Evolutionary conservation across 1,284 basidiomycete species (phyloP).

Genomic region (Lentinus polychrous): DNA sequence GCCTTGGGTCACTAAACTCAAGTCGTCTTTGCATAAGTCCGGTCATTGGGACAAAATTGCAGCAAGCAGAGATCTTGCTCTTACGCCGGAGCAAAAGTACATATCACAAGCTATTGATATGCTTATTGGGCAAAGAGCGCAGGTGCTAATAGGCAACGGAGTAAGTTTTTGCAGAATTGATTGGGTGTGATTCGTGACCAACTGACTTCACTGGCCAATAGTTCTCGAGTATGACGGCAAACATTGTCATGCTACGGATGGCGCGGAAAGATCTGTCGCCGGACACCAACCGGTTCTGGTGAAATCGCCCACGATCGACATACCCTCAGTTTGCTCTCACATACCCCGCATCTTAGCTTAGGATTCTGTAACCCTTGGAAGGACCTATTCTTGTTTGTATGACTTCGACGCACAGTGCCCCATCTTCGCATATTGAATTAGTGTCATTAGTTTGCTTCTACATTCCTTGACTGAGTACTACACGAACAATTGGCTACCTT

Average conservation of each 20-base stretch:
- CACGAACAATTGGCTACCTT: too few species aligned
- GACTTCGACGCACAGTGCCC: too few species aligned
- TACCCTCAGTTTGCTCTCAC: too few species aligned
- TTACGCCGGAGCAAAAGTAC: slow-evolving; percentile 32
- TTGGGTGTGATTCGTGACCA: slow-evolving; percentile 16
- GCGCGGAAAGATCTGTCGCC: slow-evolving; percentile 26
- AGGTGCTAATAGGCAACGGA: slow-evolving; percentile 41
- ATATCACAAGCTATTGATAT: slow-evolving; percentile 36
- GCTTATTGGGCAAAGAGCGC: slow-evolving; percentile 35
- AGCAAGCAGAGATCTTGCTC: slow-evolving; percentile 29
- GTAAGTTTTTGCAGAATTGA: slow-evolving; percentile 21
- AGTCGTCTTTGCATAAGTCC: slow-evolving; percentile 25
- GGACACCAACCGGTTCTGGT: slow-evolving; percentile 23
- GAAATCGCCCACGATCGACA: background rate
- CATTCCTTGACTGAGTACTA: too few species aligned
- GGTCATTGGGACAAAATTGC: slow-evolving; percentile 20
- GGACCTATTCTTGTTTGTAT: too few species aligned
- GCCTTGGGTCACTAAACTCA: slow-evolving; percentile 34
- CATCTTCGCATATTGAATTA: too few species aligned
- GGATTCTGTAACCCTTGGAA: too few species aligned
- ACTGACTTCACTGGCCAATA: slow-evolving; percentile 15
- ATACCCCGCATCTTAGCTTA: too few species aligned
- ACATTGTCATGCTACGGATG: slow-evolving; percentile 47
- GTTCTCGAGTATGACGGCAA: slow-evolving; percentile 57
- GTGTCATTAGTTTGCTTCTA: too few species aligned